Evolutionary conservation across 2,329 filamentous ascomycete genomes (phyloP), one percentile per base, ranked within the genome.

Genomic region (Nemania serpens): DNA sequence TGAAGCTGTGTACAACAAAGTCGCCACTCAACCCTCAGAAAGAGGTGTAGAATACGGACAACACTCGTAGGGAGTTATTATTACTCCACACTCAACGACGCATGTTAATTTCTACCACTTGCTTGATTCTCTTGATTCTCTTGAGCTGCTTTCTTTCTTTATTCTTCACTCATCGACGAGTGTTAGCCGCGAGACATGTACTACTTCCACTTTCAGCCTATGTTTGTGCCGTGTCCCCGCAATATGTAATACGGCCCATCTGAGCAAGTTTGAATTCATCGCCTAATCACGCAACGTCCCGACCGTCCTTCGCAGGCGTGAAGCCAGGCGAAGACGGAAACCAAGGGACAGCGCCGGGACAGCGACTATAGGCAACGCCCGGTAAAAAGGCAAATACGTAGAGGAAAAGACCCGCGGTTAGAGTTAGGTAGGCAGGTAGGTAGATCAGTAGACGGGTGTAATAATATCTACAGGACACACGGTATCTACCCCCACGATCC

Each of bases 401-500:
- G 25, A 29, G 25, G 7, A 29, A 29, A 29, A 7, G 7, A 29
- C 4, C 25, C 25, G 4, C 25, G 2, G 3, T 50, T 51, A 20
- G 2, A 15, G 6, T 36, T 6, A 5, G 7, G 50, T 63, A 33
- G 52, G 4, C 7, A 29, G 25, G 25, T 7, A 29, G 25, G 25
- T 7, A 29, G 25, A 29, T 29, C 4, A 29, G 7, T 29, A 29
- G 3, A 29, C 25, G 7, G 25, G 25, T 29, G 3, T 29, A 29
- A 29, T 29, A 29, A 29, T 3, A 29, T 29, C 25, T 29, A 45
- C 9, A 22, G 11, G 12, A 66, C 60, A 62, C 55, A 61, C 80
- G 69, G 68, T 80, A 82, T 58, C 76, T 25, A 75, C 74, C 7
- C 77, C 71, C 45, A 82, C 67, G 62, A 82, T 75, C 59, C n/a